These are phyloP conservation scores for Comarum palustre DNA, from an alignment of 306 rosid genomes.

Conservation along the genomic window DNA sequence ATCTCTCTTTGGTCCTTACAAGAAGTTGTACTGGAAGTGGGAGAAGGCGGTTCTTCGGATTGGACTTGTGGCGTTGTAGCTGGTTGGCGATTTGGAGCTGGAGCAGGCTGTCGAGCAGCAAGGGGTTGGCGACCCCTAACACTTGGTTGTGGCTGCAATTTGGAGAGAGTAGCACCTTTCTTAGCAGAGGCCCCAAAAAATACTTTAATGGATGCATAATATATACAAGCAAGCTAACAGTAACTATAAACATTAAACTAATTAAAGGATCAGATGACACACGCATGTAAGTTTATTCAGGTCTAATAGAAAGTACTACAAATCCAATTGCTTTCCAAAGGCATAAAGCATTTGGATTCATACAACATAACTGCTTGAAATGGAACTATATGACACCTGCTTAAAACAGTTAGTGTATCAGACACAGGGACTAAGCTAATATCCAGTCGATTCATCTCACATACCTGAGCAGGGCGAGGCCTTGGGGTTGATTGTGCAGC, in stretches of 20 bases:
- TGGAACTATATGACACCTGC: not conserved
- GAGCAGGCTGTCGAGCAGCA: constrained; percentile 36
- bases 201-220: constrained; percentile 2
- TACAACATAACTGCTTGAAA: not conserved
- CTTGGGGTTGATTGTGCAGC: constrained; percentile 73
- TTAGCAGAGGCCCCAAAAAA: not conserved
- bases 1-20: constrained; percentile 35
- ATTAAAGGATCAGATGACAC: not conserved
- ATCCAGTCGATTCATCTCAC: constrained; percentile 9
- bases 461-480: constrained; percentile 70
- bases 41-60: constrained; percentile 35
- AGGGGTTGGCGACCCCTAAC: constrained; percentile 33
- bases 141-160: constrained; percentile 44
- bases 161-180: constrained; percentile 13
- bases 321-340: too few relatives aligned
- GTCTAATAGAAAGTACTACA: not conserved
- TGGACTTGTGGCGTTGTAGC: constrained; percentile 12
- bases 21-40: constrained; percentile 37
- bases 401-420: not conserved
- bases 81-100: constrained; percentile 33
- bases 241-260: not conserved
- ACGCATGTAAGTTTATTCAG: not conserved
- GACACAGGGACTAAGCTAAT: not conserved
- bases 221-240: not conserved
- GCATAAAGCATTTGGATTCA: not conserved